Evolutionary conservation across 257 asterid genomes (phyloP).

Genomic region (Solanum sitiens): DNA sequence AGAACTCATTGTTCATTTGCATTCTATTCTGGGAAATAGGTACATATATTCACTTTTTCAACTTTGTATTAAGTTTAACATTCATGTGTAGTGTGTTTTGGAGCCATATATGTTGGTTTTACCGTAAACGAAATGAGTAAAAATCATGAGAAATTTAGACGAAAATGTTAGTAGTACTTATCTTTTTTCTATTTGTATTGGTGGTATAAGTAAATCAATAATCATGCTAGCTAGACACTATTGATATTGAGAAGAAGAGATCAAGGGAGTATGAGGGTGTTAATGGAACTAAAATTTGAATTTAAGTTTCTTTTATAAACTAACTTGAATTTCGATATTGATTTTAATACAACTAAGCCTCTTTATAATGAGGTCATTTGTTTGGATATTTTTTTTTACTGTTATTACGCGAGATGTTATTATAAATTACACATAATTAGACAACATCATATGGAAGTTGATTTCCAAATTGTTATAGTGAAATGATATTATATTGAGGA

Average conservation of each 20-base stretch:
- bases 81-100: too few relatives aligned
- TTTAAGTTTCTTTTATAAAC: background rate
- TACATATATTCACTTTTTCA: background rate
- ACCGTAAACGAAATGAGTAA: background rate
- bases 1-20: conserved; percentile 61
- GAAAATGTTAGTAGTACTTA: too few relatives aligned
- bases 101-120: background rate
- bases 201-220: background rate
- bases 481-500: background rate
- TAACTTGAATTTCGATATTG: background rate
- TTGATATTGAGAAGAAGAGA: background rate
- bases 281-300: background rate
- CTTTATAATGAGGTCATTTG: background rate
- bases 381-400: background rate
- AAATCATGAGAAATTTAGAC: background rate
- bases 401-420: background rate
- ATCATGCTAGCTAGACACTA: background rate
- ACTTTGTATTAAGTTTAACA: background rate
- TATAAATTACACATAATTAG: background rate
- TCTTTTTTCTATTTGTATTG: background rate
- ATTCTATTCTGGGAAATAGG: conserved; percentile 91
- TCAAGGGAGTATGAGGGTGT: background rate
- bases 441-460: too few relatives aligned
- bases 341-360: background rate
- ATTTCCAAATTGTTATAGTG: too few relatives aligned